Evolutionary conservation across 2,329 filamentous ascomycete genomes (phyloP).

Genomic region (Grosmannia huntii): DNA sequence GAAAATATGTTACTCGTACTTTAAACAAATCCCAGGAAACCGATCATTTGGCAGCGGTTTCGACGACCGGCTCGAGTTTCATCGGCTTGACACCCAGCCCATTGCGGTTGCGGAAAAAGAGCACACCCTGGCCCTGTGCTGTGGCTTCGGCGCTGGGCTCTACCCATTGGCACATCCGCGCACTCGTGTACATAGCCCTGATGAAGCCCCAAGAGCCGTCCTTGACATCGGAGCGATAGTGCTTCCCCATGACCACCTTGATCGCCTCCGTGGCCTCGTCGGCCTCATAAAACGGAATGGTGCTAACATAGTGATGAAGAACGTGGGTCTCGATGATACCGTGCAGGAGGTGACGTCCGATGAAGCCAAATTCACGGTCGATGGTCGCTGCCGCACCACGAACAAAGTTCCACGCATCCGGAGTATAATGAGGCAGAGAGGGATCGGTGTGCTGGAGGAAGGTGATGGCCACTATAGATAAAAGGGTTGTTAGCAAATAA

Average conservation of each 20-base stretch:
- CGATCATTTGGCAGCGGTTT: too few relatives aligned
- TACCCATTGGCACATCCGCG: constrained; percentile 91
- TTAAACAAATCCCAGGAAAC: neutral
- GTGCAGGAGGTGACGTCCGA: constrained; percentile 78
- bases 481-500: neutral
- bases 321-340: constrained; percentile 96
- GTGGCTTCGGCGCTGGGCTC: constrained; percentile 75
- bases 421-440: constrained; percentile 78
- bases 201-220: constrained; percentile 76
- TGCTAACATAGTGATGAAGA: constrained; percentile 91
- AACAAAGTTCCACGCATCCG: constrained; percentile 78
- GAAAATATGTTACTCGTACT: neutral
- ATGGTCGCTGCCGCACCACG: constrained; percentile 90
- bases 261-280: constrained; percentile 16
- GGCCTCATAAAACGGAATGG: constrained; percentile 49
- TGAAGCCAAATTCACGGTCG: constrained; percentile 91
- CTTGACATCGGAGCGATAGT: constrained; percentile 76
- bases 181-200: constrained; percentile 64
- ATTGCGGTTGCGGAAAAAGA: constrained; percentile 95
- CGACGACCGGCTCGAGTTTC: constrained; percentile 6
- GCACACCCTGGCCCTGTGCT: constrained; percentile 69
- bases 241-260: constrained; percentile 82
- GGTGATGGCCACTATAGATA: constrained; percentile 69
- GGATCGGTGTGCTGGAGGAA: constrained; percentile 96
- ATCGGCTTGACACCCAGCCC: constrained; percentile 53